Percentiles rank a stretch among this genome's conserved stretches.
Conservation (phyloP, 2,329 filamentous ascomycete genomes). For the Colletotrichum ledebouriae region DNA sequence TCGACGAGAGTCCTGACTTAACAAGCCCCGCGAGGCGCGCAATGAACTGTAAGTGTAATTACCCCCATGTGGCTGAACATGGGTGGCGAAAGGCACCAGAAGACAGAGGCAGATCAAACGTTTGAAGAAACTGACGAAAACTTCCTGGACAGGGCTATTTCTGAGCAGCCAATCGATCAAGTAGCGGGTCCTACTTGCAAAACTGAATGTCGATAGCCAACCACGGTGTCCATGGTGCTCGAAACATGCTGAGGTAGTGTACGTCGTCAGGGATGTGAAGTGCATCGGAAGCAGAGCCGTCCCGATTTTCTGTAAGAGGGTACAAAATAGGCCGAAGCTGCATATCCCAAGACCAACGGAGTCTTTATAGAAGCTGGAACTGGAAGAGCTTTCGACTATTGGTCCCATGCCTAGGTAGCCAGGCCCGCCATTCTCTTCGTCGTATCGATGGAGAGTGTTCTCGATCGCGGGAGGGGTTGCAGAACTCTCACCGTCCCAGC, state of each 20-base stretch:
- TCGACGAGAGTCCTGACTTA: not conserved
- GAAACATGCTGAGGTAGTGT: constrained; percentile 30
- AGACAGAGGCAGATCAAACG: not conserved
- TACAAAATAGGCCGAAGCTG: constrained; percentile 18
- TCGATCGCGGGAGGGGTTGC: constrained; percentile 2
- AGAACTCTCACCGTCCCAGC: constrained; percentile 18
- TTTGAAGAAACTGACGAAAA: not conserved
- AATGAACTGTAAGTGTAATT: not conserved
- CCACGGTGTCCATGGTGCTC: constrained; percentile 17
- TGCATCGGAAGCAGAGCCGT: constrained; percentile 15
- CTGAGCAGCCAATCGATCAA: constrained; percentile 20
- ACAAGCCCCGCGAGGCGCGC: not conserved
- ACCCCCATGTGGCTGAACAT: too few species aligned
- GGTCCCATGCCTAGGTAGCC: constrained; percentile 3
- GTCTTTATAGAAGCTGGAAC: constrained; percentile 23
- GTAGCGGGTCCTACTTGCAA: constrained; percentile 2
- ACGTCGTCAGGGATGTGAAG: constrained; percentile 26
- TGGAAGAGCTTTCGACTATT: constrained; percentile 10
- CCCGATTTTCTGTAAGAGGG: constrained; percentile 12
- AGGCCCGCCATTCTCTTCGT: constrained; percentile 6
- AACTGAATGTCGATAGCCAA: constrained; percentile 5
- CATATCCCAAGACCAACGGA: constrained; percentile 17
- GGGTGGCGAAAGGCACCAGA: too few species aligned
- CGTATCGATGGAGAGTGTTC: constrained; percentile 4
- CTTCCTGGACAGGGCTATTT: not conserved